Evolutionary conservation across 176 grass and related monocot species (phyloP), one percentile per base, ranked within the genome.

Genomic region (Zea mays): DNA sequence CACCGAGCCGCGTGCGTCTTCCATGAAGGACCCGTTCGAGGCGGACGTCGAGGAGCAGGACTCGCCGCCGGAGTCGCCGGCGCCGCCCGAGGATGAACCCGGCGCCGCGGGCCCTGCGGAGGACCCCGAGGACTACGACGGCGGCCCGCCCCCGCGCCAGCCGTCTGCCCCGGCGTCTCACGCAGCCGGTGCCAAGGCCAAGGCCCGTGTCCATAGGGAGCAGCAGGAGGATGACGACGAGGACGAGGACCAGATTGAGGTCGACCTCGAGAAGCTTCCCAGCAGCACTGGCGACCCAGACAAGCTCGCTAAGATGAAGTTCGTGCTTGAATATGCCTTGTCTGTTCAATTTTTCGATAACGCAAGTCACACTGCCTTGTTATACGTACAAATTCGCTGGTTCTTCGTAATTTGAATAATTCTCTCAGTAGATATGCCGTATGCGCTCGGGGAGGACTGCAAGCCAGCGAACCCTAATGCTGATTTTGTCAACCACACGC

Each of bases 291-390:
- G 87, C 70, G 92, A 99, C 80, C 96, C 96, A 12, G 90, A 93
- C 75, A 99, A 99, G 88, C 73, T 99, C 56, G 88, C 87, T 50
- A 99, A 95, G 88, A 93, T 99, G 96, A 90, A 95, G 96, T 99
- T 20, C 63, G 90, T 85, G 66, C 61, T 50, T 66, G 33, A 4
- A 9, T 77, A 14, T 8, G 10, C 55, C 7, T 13, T 42, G 4
- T 7, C 13, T 40, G 8, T 40, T 75, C 41, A 45, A 4, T 35
- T 15, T 12, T 36, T 17, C 1, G 8, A 15, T 34, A 5, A 34
- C 48, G 20, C 21, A 70, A 33, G 2, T 48, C 6, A 0, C 5
- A 15, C 4, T 52, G 51, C 8, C 13, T 44, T 69, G 19, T 15
- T 69, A 19, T 4, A 37, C 27, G 9, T 54, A 46, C 17, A 6